Evolutionary conservation across 352 stramenopile genomes (phyloP).

Genomic region (Globisporangium takayamanum): DNA sequence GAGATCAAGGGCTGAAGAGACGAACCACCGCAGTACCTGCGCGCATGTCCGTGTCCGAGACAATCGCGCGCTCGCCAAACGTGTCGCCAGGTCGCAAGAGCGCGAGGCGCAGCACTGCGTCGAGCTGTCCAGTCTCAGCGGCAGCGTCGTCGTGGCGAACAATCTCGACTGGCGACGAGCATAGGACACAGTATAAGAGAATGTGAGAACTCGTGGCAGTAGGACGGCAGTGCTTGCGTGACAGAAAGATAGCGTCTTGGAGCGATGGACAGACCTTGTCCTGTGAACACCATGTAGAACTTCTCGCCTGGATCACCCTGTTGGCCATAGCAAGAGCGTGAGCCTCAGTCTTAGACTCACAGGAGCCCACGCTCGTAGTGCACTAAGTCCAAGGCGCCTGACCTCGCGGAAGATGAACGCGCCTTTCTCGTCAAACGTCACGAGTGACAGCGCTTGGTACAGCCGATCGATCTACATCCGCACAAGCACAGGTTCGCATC

Average conservation of each 20-base stretch:
- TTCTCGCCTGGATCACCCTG: constrained; percentile 70
- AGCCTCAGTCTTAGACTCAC: not conserved
- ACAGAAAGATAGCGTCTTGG: not conserved
- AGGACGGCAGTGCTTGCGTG: not conserved
- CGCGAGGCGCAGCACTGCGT: constrained; percentile 27
- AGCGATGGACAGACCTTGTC: constrained; percentile 35
- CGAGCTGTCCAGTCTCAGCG: constrained; percentile 1
- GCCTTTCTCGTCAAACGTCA: constrained; percentile 33
- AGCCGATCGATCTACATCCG: constrained; percentile 53
- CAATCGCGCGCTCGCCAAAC: constrained; percentile 69
- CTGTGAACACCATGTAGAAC: constrained; percentile 75
- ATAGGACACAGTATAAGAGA: not conserved
- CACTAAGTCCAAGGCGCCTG: not conserved
- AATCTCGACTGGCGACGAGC: constrained; percentile 41
- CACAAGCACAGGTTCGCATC: not conserved
- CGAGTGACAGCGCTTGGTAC: constrained; percentile 65
- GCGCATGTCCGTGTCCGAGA: constrained; percentile 52
- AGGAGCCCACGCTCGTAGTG: not conserved
- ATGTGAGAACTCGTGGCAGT: not conserved
- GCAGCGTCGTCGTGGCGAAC: constrained; percentile 24
- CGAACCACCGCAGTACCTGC: constrained; percentile 25
- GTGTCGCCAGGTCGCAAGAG: constrained; percentile 52
- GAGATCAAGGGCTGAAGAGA: not conserved
- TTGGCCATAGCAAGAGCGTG: not conserved
- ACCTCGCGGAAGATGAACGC: constrained; percentile 62